These are phyloP conservation scores for Hippophae gyantsensis DNA, from an alignment of 306 rosid genomes.

Conservation along the genomic window DNA sequence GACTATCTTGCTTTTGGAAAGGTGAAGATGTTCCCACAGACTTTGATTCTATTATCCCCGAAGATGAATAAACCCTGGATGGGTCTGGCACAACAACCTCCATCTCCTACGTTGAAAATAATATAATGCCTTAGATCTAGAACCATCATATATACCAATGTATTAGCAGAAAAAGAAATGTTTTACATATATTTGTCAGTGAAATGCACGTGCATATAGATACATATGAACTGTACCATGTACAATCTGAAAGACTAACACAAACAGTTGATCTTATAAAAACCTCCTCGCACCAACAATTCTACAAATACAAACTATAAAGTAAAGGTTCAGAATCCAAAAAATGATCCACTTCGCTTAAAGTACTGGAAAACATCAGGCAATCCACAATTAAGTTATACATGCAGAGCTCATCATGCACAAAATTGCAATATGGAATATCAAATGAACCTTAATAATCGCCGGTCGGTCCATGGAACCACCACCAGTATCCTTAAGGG, in stretches of 20 bases:
- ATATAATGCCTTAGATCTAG: constrained; percentile 23
- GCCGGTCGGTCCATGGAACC: constrained; percentile 35
- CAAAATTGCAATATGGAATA: constrained; percentile 17
- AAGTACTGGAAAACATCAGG: constrained; percentile 4
- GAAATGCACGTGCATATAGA: neutral
- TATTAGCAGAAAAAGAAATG: constrained; percentile 10
- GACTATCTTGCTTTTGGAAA: constrained; percentile 74
- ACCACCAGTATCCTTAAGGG: constrained; percentile 17
- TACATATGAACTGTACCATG: neutral
- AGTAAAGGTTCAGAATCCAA: neutral
- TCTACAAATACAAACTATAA: neutral
- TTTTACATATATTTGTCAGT: neutral
- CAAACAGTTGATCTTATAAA: constrained; percentile 1
- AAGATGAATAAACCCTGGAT: constrained; percentile 50
- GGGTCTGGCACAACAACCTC: constrained; percentile 73
- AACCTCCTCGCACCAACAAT: neutral
- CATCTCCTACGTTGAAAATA: constrained; percentile 59
- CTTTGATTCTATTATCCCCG: constrained; percentile 87
- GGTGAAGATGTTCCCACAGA: constrained; percentile 83
- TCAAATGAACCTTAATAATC: constrained; percentile 41
- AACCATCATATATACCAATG: constrained; percentile 1
- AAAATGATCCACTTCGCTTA: neutral
- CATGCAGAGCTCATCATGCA: neutral
- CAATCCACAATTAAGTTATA: too few relatives aligned
- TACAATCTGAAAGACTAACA: neutral